Percentiles rank a stretch among this genome's conserved stretches.
Evolutionary conservation across 2,329 filamentous ascomycete genomes (phyloP).

Genomic region (Fusarium torreyae): DNA sequence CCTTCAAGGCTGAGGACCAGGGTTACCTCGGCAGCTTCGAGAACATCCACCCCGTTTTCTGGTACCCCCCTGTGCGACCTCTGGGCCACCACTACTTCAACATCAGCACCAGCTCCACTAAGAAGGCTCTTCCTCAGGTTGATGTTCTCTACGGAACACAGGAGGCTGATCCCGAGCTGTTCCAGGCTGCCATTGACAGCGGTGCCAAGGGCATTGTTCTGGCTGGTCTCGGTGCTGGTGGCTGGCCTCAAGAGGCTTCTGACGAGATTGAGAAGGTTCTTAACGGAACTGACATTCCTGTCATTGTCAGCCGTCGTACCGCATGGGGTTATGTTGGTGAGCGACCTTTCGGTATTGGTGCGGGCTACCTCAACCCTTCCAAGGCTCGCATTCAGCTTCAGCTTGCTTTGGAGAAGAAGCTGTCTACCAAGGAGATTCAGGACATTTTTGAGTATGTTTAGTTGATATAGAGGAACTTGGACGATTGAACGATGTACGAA

Average conservation of each 20-base stretch:
- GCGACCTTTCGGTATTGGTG: conserved; percentile 55
- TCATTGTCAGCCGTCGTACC: conserved; percentile 66
- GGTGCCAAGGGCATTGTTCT: conserved; percentile 69
- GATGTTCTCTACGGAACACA: conserved; percentile 70
- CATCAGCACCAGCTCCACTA: conserved; percentile 48
- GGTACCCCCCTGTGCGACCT: conserved; percentile 66
- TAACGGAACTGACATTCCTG: conserved; percentile 59
- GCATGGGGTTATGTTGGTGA: conserved; percentile 65
- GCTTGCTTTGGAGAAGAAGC: conserved; percentile 51
- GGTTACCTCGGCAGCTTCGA: conserved; percentile 72
- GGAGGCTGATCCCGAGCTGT: conserved; percentile 62
- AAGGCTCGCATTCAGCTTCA: conserved; percentile 68
- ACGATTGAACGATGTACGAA: not conserved
- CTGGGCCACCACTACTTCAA: conserved; percentile 62
- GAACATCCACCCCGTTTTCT: conserved; percentile 71
- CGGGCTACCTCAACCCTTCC: conserved; percentile 68
- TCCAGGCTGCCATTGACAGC: conserved; percentile 60
- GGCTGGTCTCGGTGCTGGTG: conserved; percentile 69
- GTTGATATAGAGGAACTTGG: fast-evolving
- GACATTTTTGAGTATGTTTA: conserved; percentile 30
- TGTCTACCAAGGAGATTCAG: conserved; percentile 34
- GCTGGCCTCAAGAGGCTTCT: conserved; percentile 58
- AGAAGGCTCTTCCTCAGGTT: conserved; percentile 64
- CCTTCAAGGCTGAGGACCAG: conserved; percentile 70
- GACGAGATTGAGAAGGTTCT: conserved; percentile 60